Conservation (phyloP, 2,329 filamentous ascomycete genomes). For the Calcarisporium arbuscula region DNA sequence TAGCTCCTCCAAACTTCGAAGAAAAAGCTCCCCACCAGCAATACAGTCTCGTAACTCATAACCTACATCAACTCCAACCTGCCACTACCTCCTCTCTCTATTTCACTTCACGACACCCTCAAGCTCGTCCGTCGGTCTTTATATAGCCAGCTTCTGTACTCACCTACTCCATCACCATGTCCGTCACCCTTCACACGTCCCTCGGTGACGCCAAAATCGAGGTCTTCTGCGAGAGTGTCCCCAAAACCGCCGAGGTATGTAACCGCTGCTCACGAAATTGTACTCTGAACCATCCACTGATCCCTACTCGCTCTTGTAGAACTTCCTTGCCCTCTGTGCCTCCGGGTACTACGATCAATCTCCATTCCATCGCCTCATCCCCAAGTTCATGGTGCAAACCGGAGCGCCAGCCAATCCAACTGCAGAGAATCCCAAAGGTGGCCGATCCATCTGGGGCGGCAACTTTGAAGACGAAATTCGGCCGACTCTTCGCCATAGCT, state of each 20-base stretch:
- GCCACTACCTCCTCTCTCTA: no score
- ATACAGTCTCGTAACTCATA: no score
- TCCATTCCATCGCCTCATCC: slow-evolving; percentile 74
- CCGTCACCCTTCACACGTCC: slow-evolving; percentile 75
- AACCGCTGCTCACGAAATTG: neutral
- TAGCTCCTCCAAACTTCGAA: no score
- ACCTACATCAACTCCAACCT: no score
- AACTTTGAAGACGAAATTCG: slow-evolving; percentile 78
- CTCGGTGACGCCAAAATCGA: slow-evolving; percentile 91
- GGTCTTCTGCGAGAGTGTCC: slow-evolving; percentile 90
- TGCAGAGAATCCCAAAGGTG: slow-evolving; percentile 58
- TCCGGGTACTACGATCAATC: slow-evolving; percentile 70
- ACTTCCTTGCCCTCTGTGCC: slow-evolving; percentile 82
- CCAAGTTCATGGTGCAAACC: slow-evolving; percentile 74
- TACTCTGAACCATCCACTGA: neutral
- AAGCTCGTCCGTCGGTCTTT: no score
- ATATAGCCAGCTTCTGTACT: no score
- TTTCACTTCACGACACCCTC: no score
- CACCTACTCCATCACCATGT: slow-evolving; percentile 44
- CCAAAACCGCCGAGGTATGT: slow-evolving; percentile 77
- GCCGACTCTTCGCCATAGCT: slow-evolving; percentile 61
- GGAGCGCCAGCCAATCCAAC: slow-evolving; percentile 54
- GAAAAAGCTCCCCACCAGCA: no score
- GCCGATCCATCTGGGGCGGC: slow-evolving; percentile 66
- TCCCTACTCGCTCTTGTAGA: slow-evolving; percentile 38